Percentiles rank a stretch among this genome's conserved stretches.
Evolutionary conservation across 2,329 filamentous ascomycete species (phyloP).

Genomic region (Aspergillus sp.): DNA sequence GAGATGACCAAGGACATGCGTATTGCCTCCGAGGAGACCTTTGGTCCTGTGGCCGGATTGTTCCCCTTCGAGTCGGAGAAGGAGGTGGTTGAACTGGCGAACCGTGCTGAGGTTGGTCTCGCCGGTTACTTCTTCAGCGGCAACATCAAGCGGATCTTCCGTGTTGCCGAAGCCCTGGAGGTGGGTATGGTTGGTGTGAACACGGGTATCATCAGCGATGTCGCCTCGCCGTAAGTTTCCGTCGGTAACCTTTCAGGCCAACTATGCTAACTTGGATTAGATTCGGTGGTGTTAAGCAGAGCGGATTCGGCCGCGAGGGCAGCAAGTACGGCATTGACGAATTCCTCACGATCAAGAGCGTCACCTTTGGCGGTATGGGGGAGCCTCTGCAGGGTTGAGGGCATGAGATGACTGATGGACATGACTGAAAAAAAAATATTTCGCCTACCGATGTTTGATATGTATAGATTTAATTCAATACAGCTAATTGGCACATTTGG

Average conservation of each 20-base stretch:
- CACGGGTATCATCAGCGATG: slow-evolving; percentile 62
- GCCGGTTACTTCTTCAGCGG: slow-evolving; percentile 89
- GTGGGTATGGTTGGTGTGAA: slow-evolving; percentile 62
- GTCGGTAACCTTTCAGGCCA: background rate
- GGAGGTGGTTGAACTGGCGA: slow-evolving; percentile 82
- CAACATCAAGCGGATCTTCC: slow-evolving; percentile 57
- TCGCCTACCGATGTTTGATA: background rate
- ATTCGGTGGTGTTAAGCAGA: slow-evolving; percentile 83
- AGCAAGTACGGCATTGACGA: slow-evolving; percentile 74
- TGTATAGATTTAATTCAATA: background rate
- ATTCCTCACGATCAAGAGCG: slow-evolving; percentile 71
- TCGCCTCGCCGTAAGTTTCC: slow-evolving; percentile 46
- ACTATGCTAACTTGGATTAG: slow-evolving; percentile 26
- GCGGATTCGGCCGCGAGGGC: slow-evolving; percentile 76
- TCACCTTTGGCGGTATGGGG: slow-evolving; percentile 63
- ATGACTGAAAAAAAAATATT: background rate
- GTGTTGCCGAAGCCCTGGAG: slow-evolving; percentile 57
- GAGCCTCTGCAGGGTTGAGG: slow-evolving; percentile 51
- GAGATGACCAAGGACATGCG: slow-evolving; percentile 85
- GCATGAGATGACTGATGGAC: background rate
- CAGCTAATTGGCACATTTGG: background rate
- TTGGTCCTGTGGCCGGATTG: slow-evolving; percentile 86
- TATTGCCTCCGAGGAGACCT: slow-evolving; percentile 85
- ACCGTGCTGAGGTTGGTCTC: slow-evolving; percentile 77
- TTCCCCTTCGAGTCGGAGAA: slow-evolving; percentile 87